A percentile compares a stretch with the other conserved stretches of the same genome.
These are phyloP conservation scores for Fusarium bactridioides DNA, from an alignment of 2,329 filamentous ascomycete species.

Conservation along the genomic window DNA sequence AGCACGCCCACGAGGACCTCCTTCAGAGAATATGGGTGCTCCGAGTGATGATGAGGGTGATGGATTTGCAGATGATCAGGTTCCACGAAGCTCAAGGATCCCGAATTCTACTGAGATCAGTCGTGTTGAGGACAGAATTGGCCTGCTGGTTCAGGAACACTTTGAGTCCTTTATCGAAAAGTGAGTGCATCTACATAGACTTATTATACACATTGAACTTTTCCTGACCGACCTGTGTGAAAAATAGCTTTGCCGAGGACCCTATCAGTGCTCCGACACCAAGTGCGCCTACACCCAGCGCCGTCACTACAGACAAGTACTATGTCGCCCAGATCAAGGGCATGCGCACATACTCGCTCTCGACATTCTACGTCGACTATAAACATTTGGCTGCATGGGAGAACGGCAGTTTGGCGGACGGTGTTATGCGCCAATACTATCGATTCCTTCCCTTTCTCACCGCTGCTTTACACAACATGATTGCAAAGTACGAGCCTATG, in stretches of 20 bases:
- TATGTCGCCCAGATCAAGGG: constrained; percentile 86
- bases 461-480: constrained; percentile 87
- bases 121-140: constrained; percentile 78
- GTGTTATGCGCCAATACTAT: constrained; percentile 91
- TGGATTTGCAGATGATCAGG: constrained; percentile 70
- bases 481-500: constrained; percentile 90
- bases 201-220: background rate
- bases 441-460: constrained; percentile 93
- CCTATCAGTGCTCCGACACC: constrained; percentile 60
- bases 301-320: constrained; percentile 79
- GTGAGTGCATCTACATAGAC: constrained; percentile 53
- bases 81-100: constrained; percentile 60
- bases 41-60: constrained; percentile 70
- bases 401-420: constrained; percentile 83
- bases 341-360: constrained; percentile 77
- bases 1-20: constrained; percentile 64
- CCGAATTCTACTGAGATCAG: constrained; percentile 64
- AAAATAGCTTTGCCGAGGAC: constrained; percentile 70
- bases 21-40: constrained; percentile 67
- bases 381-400: constrained; percentile 81
- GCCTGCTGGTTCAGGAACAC: constrained; percentile 75
- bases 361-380: constrained; percentile 87
- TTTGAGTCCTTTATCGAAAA: constrained; percentile 84
- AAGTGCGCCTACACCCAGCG: constrained; percentile 71
- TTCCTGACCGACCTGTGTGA: background rate